These are phyloP conservation scores for Triticum urartu DNA, from an alignment of 176 grass and related monocot species.

Conservation along the genomic window DNA sequence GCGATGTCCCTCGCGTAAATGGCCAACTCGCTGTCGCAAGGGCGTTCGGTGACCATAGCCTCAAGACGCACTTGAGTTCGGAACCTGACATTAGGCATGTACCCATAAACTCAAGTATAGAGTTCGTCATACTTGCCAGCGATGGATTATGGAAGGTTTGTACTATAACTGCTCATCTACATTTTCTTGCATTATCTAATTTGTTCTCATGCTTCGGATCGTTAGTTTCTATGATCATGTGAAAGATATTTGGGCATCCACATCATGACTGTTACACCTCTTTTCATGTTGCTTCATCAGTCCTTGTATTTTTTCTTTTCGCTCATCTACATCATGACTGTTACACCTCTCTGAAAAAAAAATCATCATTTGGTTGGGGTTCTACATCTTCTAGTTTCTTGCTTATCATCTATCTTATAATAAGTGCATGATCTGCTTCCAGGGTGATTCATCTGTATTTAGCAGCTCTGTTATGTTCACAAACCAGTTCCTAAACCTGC, in stretches of 20 bases:
- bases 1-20: constrained; percentile 97
- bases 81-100: constrained; percentile 89
- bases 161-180: background rate
- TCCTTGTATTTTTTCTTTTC: background rate
- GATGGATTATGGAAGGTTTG: constrained; percentile 99
- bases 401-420: background rate
- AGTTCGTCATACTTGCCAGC: constrained; percentile 97
- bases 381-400: background rate
- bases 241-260: background rate
- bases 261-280: background rate
- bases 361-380: background rate
- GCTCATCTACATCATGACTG: no score
- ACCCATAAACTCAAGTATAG: constrained; percentile 67
- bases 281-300: background rate
- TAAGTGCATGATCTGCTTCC: background rate
- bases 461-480: background rate
- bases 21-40: constrained; percentile 99
- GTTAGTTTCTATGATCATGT: background rate
- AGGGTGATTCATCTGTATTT: background rate
- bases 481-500: background rate
- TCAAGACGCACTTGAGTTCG: constrained; percentile 94
- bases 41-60: constrained; percentile 95
- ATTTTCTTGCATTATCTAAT: background rate
- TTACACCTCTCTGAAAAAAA: background rate
- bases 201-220: background rate